Conservation (phyloP, 208 protist genomes). For the Trypanosoma brucei region DNA sequence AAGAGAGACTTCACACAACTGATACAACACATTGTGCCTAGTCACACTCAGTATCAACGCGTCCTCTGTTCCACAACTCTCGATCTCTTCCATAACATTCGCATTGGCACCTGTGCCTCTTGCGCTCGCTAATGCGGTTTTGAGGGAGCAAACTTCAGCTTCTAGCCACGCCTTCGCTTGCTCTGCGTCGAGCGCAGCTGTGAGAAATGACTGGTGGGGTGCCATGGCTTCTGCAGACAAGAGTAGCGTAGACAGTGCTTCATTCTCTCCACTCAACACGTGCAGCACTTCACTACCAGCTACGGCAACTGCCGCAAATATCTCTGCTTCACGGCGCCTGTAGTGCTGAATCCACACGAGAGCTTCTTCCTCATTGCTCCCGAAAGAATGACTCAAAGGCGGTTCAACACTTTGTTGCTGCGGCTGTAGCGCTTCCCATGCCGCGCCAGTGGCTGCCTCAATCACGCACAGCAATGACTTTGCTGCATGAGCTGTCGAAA, state of each 20-base stretch:
- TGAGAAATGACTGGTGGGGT: conserved; percentile 48
- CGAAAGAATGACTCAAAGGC: no score
- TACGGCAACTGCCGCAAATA: conserved; percentile 37
- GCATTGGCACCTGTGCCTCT: not conserved
- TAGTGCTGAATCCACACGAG: conserved; percentile 27
- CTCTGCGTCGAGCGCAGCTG: conserved; percentile 32
- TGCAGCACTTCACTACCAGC: conserved; percentile 41
- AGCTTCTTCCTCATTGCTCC: not conserved
- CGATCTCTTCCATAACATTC: not conserved
- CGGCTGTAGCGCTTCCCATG: conserved; percentile 39
- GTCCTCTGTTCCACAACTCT: not conserved
- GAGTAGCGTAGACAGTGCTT: conserved; percentile 28
- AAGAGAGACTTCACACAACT: conserved; percentile 47
- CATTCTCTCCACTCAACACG: conserved; percentile 50
- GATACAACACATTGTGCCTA: conserved; percentile 32
- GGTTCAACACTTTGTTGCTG: conserved; percentile 2
- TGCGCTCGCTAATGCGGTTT: not conserved
- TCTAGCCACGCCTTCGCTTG: conserved; percentile 30
- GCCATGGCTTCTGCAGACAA: conserved; percentile 22
- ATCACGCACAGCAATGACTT: conserved; percentile 33
- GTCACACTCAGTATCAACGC: not conserved
- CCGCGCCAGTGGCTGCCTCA: conserved; percentile 23
- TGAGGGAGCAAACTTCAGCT: conserved; percentile 17
- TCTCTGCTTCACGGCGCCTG: conserved; percentile 41
- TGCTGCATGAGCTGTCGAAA: conserved; percentile 23